phyloP scores from a whole-genome alignment of 305 asterid species.

The Fraxinus floribunda region DNA sequence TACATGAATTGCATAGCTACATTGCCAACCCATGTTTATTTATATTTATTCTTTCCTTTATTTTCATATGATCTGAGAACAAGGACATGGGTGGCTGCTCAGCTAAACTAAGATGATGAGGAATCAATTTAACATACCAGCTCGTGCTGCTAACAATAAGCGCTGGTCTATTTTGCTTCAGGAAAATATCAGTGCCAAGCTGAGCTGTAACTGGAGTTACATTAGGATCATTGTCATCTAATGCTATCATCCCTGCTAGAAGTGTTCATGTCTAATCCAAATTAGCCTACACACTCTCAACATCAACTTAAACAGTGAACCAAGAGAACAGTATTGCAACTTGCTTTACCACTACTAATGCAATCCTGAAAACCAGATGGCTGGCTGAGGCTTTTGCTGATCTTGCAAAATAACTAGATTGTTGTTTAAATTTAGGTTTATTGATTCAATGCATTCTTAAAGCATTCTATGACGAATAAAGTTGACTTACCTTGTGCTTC shows the following conservation, averaged over 20 bases:
- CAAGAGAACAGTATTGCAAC: slow-evolving; percentile 5
- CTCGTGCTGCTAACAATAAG: slow-evolving; percentile 93
- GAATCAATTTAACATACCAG: slow-evolving; percentile 55
- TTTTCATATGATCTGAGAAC: background rate
- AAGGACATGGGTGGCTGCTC: background rate
- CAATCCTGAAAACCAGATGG: slow-evolving; percentile 74
- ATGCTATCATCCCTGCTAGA: slow-evolving; percentile 45
- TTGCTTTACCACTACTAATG: slow-evolving; percentile 61
- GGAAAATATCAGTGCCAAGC: slow-evolving; percentile 47
- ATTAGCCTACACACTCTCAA: slow-evolving; percentile 22
- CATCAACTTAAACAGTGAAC: slow-evolving; percentile 18
- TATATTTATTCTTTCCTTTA: background rate
- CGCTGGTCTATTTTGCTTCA: slow-evolving; percentile 84
- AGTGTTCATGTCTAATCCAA: slow-evolving; percentile 20
- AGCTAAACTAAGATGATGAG: slow-evolving; percentile 16
- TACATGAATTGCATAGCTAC: background rate
- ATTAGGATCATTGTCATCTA: slow-evolving; percentile 39
- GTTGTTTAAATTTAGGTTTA: slow-evolving; percentile 29
- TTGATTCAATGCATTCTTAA: slow-evolving; percentile 24
- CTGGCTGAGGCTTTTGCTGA: slow-evolving; percentile 48
- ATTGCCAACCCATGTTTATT: background rate
- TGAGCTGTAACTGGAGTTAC: slow-evolving; percentile 61
- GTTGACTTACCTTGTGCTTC: slow-evolving; percentile 67
- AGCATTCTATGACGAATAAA: slow-evolving; percentile 20
- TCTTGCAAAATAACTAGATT: slow-evolving; percentile 85